Percentiles rank a stretch among this genome's conserved stretches.
These are phyloP conservation scores for Ogataea zsoltii DNA, from an alignment of 805 yeast species.

Conservation along the genomic window DNA sequence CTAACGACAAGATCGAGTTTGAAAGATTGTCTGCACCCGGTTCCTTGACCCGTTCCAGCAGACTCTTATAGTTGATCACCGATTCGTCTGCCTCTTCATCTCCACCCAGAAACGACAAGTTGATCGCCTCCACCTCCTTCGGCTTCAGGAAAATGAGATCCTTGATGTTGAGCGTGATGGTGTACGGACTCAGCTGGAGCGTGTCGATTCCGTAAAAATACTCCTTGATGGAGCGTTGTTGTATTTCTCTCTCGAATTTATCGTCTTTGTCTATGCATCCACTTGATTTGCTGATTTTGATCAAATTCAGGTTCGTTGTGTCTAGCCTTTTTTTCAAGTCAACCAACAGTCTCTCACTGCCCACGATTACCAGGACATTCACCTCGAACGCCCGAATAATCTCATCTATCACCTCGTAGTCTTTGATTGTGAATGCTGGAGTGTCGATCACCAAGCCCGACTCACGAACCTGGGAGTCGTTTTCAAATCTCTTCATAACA, in stretches of 20 bases:
- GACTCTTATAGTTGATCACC: slow-evolving; percentile 16
- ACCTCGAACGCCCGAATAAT: slow-evolving; percentile 61
- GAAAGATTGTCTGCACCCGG: slow-evolving; percentile 59
- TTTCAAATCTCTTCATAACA: slow-evolving; percentile 46
- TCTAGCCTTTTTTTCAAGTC: slow-evolving; percentile 58
- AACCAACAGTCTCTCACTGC: slow-evolving; percentile 66
- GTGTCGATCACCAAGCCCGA: slow-evolving; percentile 76
- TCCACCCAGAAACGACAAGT: slow-evolving; percentile 29
- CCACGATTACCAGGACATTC: slow-evolving; percentile 66
- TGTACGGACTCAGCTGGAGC: slow-evolving; percentile 78
- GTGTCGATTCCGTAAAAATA: slow-evolving; percentile 82
- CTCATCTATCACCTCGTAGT: slow-evolving; percentile 51
- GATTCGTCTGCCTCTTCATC: slow-evolving; percentile 21
- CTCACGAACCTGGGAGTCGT: slow-evolving; percentile 44
- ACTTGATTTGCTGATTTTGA: slow-evolving; percentile 69
- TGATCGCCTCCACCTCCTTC: slow-evolving; percentile 26
- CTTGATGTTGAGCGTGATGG: slow-evolving; percentile 68
- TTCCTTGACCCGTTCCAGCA: slow-evolving; percentile 35
- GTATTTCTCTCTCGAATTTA: slow-evolving; percentile 63
- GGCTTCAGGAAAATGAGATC: slow-evolving; percentile 68
- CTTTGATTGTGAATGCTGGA: slow-evolving; percentile 58
- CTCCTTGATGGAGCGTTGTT: slow-evolving; percentile 76
- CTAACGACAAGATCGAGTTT: slow-evolving; percentile 59
- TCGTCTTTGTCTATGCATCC: slow-evolving; percentile 80
- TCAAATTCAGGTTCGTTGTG: slow-evolving; percentile 39